Percentiles rank a stretch among this genome's conserved stretches.
Evolutionary conservation across 805 yeast genomes (phyloP).

Genomic region (Candida chauliodis): DNA sequence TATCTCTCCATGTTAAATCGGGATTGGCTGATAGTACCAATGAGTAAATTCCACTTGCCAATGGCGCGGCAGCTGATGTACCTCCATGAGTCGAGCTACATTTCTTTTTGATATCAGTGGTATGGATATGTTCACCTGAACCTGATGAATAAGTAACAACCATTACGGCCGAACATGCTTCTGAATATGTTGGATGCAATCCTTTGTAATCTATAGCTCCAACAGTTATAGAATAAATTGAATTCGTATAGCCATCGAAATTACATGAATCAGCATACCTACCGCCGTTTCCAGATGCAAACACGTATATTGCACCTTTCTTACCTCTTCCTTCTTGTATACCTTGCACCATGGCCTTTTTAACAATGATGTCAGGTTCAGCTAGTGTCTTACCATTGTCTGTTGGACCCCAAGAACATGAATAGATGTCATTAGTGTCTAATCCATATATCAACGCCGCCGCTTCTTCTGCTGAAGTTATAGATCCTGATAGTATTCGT

Average conservation of each 20-base stretch:
- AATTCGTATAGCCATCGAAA: conserved; percentile 95
- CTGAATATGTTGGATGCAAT: conserved; percentile 83
- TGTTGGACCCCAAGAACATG: conserved; percentile 98
- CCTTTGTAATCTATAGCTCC: conserved; percentile 90
- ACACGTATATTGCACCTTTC: conserved; percentile 86
- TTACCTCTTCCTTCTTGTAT: conserved; percentile 74
- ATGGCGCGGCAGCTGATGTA: conserved; percentile 97
- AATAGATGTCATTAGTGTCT: conserved; percentile 86
- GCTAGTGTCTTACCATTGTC: conserved; percentile 88
- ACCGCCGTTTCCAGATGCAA: conserved; percentile 96
- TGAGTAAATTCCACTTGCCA: conserved; percentile 94
- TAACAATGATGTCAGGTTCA: conserved; percentile 75
- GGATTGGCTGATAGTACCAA: conserved; percentile 82
- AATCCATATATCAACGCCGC: conserved; percentile 76
- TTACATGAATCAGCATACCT: conserved; percentile 82
- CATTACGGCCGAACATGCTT: conserved; percentile 91
- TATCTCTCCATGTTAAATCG: conserved; percentile 89
- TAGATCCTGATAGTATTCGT: conserved; percentile 76
- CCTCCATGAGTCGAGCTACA: conserved; percentile 88
- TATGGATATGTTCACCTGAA: conserved; percentile 81
- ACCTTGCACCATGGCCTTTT: conserved; percentile 81
- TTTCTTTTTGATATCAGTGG: conserved; percentile 69
- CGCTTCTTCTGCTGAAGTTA: conserved; percentile 88
- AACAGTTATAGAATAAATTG: conserved; percentile 90
- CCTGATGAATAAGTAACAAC: conserved; percentile 93